phyloP scores from a whole-genome alignment of 164 flowering plant species.

The Tetrastigma voinierianum region DNA sequence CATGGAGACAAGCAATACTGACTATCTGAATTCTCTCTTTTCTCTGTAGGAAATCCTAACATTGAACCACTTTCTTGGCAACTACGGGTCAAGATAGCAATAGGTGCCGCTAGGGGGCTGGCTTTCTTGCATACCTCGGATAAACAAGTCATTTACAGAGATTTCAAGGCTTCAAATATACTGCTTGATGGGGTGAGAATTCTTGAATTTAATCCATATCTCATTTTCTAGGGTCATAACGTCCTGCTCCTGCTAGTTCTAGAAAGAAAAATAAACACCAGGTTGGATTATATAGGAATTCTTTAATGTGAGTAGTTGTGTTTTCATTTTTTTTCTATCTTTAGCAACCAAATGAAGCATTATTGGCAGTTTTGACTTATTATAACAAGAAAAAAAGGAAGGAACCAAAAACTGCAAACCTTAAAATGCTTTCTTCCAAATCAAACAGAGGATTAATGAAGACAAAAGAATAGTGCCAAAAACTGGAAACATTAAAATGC shows the following conservation, averaged over 20 bases:
- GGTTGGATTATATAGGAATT: too few relatives aligned
- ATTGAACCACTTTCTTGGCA: conserved; percentile 59
- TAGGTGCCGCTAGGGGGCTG: conserved; percentile 71
- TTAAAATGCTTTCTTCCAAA: too few relatives aligned
- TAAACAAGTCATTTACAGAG: conserved; percentile 57
- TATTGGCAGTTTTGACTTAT: neutral
- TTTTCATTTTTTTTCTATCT: too few relatives aligned
- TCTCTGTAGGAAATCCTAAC: conserved; percentile 36
- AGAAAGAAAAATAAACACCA: neutral
- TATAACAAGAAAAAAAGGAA: neutral
- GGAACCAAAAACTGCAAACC: neutral
- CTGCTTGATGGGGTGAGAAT: conserved; percentile 56
- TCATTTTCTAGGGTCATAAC: neutral
- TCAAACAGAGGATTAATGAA: too few relatives aligned
- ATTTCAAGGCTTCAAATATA: conserved; percentile 68
- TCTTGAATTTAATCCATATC: neutral
- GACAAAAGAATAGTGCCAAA: neutral
- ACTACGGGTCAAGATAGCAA: conserved; percentile 45
- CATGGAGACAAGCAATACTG: neutral
- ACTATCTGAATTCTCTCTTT: neutral
- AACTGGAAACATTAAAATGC: neutral
- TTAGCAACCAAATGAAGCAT: too few relatives aligned
- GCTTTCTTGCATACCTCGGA: conserved; percentile 60
- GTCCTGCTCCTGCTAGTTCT: neutral
- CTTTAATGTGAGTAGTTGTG: too few relatives aligned